Evolutionary conservation across 176 grass and related monocot species (phyloP), one percentile per base, ranked within the genome.

Genomic region (Poa annua): DNA sequence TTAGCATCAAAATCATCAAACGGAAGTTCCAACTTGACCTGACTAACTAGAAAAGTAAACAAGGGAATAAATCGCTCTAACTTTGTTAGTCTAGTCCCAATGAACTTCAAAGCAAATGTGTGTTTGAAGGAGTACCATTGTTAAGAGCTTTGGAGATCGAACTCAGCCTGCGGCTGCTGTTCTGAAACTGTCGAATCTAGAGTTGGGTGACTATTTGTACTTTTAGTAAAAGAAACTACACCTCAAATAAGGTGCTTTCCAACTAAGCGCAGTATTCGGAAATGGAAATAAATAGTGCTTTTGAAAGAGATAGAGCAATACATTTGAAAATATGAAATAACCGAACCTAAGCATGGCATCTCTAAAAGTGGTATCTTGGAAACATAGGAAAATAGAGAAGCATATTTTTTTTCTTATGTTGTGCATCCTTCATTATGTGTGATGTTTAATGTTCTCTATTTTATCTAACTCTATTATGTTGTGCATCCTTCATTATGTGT

Each of bases 31-130:
- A 12, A 65, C 21, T 9, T 75, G 20, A 75, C 57, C 14, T 75
- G 70, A 83, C 20, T 55, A 74, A 50, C 56, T 51, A 38, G 19
- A 53, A 51, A 60, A 60, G 11, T 57, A 41, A 56, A 45, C 22
- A 45, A 10, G 21, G n/a, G 17, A 70, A 44, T 56, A 15, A 72
- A 32, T 72, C 26, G 3, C 59, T 10, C 52, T 57, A 32, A 59
- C 21, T 72, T 7, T 73, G 26, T 60, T 14, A 22, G 19, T 35
- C 42, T 34, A 25, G 19, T 62, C 22, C 36, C 17, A 60, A 5
- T 61, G 34, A 48, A 83, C 14, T 74, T 21, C 39, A 65, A 10
- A 53, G 20, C 33, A 8, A 50, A 36, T 66, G 32, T 53, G 12
- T 53, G 29, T 29, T 63, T 38, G 29, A 64, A 83, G 56, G 67